Evolutionary conservation across 768 basidiomycete genomes (phyloP).

Genomic region (Collybia nuda): DNA sequence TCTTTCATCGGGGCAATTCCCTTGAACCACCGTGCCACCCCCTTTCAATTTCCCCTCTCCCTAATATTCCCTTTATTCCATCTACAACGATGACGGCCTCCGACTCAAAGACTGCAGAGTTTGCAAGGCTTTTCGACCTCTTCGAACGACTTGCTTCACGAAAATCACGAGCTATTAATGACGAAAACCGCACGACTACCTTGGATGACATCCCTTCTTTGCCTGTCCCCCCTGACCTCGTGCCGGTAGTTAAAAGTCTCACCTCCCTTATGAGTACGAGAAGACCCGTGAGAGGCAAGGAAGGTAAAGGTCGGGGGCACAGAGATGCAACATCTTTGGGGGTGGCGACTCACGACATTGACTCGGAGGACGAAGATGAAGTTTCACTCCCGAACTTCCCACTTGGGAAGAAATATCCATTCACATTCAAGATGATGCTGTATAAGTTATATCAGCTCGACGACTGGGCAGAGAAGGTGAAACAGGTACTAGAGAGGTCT

Average conservation of each 20-base stretch:
- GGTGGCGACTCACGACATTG: slow-evolving; percentile 8
- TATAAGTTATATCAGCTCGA: slow-evolving; percentile 63
- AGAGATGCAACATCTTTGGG: slow-evolving; percentile 22
- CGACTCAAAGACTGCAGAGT: slow-evolving; percentile 46
- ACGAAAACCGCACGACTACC: slow-evolving; percentile 24
- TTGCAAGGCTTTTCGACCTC: slow-evolving; percentile 51
- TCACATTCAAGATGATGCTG: slow-evolving; percentile 68
- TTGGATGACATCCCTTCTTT: slow-evolving; percentile 17
- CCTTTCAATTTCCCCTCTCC: too few relatives aligned
- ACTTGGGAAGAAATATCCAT: slow-evolving; percentile 44
- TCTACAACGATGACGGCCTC: slow-evolving; percentile 16
- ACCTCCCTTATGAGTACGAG: slow-evolving; percentile 20
- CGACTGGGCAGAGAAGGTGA: slow-evolving; percentile 59
- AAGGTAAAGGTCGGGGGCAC: slow-evolving; percentile 11
- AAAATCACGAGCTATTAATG: slow-evolving; percentile 30
- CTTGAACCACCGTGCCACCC: too few relatives aligned
- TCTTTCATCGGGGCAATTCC: too few relatives aligned
- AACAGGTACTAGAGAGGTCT: slow-evolving; percentile 50
- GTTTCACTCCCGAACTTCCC: slow-evolving; percentile 42
- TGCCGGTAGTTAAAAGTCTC: slow-evolving; percentile 32
- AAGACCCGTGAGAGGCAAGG: slow-evolving; percentile 3
- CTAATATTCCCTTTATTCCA: slow-evolving; percentile 3
- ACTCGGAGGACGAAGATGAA: slow-evolving; percentile 18
- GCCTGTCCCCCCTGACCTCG: slow-evolving; percentile 36
- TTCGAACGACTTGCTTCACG: slow-evolving; percentile 54